A percentile compares a stretch with the other conserved stretches of the same genome.
phyloP scores from a whole-genome alignment of 2,329 filamentous ascomycete genomes.

The Ceratocystis eucalypticola region DNA sequence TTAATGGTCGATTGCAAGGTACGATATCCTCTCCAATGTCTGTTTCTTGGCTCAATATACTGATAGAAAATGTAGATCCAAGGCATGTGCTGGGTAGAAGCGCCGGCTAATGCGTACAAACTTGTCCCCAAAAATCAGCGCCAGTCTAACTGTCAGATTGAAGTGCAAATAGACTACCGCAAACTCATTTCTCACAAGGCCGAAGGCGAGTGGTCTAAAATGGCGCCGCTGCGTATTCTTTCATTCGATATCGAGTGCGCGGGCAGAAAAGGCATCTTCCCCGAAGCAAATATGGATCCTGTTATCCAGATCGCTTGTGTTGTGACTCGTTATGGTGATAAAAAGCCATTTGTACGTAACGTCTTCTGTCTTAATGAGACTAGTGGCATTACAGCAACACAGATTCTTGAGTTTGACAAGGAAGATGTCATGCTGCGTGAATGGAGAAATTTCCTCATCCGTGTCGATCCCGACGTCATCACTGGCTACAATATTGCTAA shows the following conservation, averaged over 20 bases:
- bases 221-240: slow-evolving; percentile 81
- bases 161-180: slow-evolving; percentile 69
- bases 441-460: slow-evolving; percentile 81
- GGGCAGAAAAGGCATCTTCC: slow-evolving; percentile 92
- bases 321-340: slow-evolving; percentile 86
- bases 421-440: slow-evolving; percentile 84
- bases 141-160: slow-evolving; percentile 92
- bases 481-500: slow-evolving; percentile 98
- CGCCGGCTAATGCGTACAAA: slow-evolving; percentile 57
- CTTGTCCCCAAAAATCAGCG: slow-evolving; percentile 52
- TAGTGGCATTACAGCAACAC: slow-evolving; percentile 85
- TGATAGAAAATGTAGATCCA: slow-evolving; percentile 43
- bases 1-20: slow-evolving; percentile 97
- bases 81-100: slow-evolving; percentile 97
- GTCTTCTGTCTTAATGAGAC: slow-evolving; percentile 92
- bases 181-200: slow-evolving; percentile 78
- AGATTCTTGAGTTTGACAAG: slow-evolving; percentile 68
- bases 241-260: slow-evolving; percentile 99
- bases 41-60: not conserved
- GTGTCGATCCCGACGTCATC: slow-evolving; percentile 91
- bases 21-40: slow-evolving; percentile 22
- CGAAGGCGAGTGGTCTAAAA: slow-evolving; percentile 93
- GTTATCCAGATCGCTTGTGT: slow-evolving; percentile 98
- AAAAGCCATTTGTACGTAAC: slow-evolving; percentile 88
- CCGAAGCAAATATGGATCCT: slow-evolving; percentile 78